Base-by-base conservation (phyloP, 2,329 filamentous ascomycete species). In the Ceratocystis cacaofunesta region DNA sequence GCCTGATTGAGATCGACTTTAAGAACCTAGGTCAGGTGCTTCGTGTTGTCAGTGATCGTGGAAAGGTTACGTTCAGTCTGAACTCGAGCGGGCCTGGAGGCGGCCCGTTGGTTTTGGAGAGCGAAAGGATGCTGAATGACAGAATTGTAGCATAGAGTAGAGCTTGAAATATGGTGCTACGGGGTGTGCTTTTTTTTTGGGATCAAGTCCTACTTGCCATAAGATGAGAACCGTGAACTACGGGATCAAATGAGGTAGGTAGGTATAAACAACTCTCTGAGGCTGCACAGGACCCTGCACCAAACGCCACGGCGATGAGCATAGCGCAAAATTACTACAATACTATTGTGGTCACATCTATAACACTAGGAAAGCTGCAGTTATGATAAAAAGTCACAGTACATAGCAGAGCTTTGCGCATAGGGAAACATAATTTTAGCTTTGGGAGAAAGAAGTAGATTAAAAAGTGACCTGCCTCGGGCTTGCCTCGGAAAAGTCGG, bases 21-120 rank as follows among this genome's bases (percentile, higher is more conserved):
- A 79, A 84, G 70, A 94, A 90, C 71, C 78, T 89, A 66, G 89
- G 87, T 0, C 87, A 94, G 76, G 86, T 85, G 48, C 81, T 96
- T 1, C 76, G 86, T 62, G 89, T 96, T 1, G 80, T 91, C 25
- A 81, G 85, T 15, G 85, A 92, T 76, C 78, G 89, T 65, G 79
- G 77, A 68, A 84, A 83, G 69, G 88, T 90, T 41, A 95, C 88
- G 0, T 80, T 92, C 28, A 88, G 84, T 69, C 73, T 90, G 32
- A 87, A 88, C 72, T 80, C 84, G 0, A 86, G 85, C 68, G 86
- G 85, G 0, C 79, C 81, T 0, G 81, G 81, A 1, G 86, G 85
- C 1, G 85, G 85, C 0, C 85, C 86, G 28, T 78, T 88, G 76
- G 78, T 90, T 30, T 73, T 89, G 28, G 86, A 87, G 70, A 85